Conservation (phyloP, 345 rosid genomes). For the Arabidopsis thaliana region TAIR10.1 NC_003076.8:9258001-9258500, state of each 20-base stretch:
- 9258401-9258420: not conserved
- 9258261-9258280: not conserved
- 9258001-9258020: not conserved
- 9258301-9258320: not conserved
- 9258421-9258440: not conserved
- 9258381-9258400: not conserved
- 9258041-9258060: slow-evolving; percentile 94
- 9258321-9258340: not conserved
- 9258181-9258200: slow-evolving; percentile 88
- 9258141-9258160: not conserved
- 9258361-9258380: not conserved
- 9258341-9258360: not conserved
- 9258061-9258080: slow-evolving; percentile 96
- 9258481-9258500: slow-evolving; percentile 13
- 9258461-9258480: not conserved
- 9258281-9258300: not conserved
- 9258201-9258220: slow-evolving; percentile 85
- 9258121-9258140: not conserved
- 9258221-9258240: slow-evolving; percentile 91
- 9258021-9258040: slow-evolving; percentile 75
- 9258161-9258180: slow-evolving; percentile 45
- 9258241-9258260: slow-evolving; percentile 62
- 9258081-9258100: slow-evolving; percentile 92
- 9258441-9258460: not conserved
- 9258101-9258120: not conserved